Evolutionary conservation across 2,329 filamentous ascomycete genomes (phyloP), one percentile per base, ranked within the genome.

Genomic region (Paramyrothecium roridum): DNA sequence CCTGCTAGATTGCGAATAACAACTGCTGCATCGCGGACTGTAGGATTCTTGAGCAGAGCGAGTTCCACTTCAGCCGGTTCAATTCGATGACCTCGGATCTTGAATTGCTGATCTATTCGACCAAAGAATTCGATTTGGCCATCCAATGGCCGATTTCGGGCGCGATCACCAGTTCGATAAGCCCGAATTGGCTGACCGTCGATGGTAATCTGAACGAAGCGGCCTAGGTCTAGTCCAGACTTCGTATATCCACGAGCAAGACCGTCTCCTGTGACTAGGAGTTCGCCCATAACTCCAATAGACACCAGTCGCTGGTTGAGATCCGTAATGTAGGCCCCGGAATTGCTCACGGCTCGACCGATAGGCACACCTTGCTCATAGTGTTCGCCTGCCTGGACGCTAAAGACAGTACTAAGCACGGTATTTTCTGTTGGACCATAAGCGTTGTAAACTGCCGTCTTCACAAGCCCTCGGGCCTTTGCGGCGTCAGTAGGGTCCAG

Each of bases 361-460:
- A 67, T 57, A 0, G 65, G 64, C 8, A 66, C 63, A 0, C 62
- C 63, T 8, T 61, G 61, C 2, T 48, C 26, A 16, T 56, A 63
- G 0, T 45, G 13, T 1, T 63, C 60, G 1, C 17, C n/a, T 0
- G 21, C 2, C 1, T 19, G 2, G 3, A 63, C 23, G 0, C 21
- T 11, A 16, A 64, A 63, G 1, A 57, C 11, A 1, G 61, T 64
- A 19, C 61, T 63, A 10, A 60, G 17, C 2, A 59, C 50, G 1
- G 54, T 55, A 50, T 65, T 65, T 43, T 66, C 65, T 0, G 65
- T 65, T 2, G 64, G 63, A 0, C 65, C 64, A n/a, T 66, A 67
- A 0, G 21, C 57, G 11, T 67, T 63, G 33, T 54, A 50, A 22
- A 59, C n/a, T 4, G 37, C 37, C 8, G 54, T 45, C 37, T 13